Base-by-base conservation (phyloP, 306 rosid species). In the Sechiopsis laciniata region DNA sequence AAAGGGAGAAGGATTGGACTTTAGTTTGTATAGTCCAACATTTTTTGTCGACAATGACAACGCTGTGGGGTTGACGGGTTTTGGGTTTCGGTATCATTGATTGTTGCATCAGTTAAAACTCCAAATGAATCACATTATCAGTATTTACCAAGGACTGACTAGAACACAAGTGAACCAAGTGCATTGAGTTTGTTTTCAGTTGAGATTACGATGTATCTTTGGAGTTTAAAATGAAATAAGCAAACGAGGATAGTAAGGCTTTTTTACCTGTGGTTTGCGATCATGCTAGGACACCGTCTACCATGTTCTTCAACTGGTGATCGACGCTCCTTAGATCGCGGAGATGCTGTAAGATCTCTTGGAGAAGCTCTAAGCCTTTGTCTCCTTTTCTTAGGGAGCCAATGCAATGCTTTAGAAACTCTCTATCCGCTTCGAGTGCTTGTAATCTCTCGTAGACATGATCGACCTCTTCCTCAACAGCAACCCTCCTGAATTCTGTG, bases 351-450 rank as follows among this genome's bases (percentile, higher is more conserved):
- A 95, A 78, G 82, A 95, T 95, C 83, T 95, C 95, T 81, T 87
- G 92, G 76, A 92, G 96, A 82, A 92, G 88, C 73, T 85, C 62
- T 56, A 95, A 64, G 21, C 99, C 97, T 72, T 89, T 88, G 60
- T 91, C 99, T 9, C 97, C 99, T 85, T 95, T 95, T 80, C 85
- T 86, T 87, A 95, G 81, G 64, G 99, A 94, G 73, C 89, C 79
- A 70, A 90, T 79, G 57, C 99, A 95, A 55, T 91, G 95, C 85
- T 88, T 91, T 56, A 95, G 97, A 78, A 95, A 95, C 80, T 91
- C 99, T 62, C 96, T 87, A 58, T 94, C 97, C 40, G 89, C 92
- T 77, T 94, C 99, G 45, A 94, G 86, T 7, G 91, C 90, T 59
- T 90, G 95, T 69, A 94, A 81, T 81, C 97, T 90, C 84, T 90